A percentile compares a stretch with the other conserved stretches of the same genome.
These are phyloP conservation scores for Didymella segeticola DNA, from an alignment of 2,329 filamentous ascomycete species.

Conservation along the genomic window DNA sequence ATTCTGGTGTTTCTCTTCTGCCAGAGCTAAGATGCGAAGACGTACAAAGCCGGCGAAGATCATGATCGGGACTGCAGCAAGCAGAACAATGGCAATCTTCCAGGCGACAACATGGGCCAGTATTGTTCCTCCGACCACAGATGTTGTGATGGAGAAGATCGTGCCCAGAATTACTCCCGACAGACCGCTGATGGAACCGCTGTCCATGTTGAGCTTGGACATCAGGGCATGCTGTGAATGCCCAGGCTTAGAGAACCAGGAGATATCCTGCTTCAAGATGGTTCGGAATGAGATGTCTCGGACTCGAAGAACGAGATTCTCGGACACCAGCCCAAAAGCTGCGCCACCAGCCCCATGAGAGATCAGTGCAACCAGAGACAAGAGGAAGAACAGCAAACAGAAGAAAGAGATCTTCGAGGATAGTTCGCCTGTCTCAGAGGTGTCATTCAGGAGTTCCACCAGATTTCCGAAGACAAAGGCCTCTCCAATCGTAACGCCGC, in stretches of 20 bases:
- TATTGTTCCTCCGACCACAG: constrained; percentile 56
- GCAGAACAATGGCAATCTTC: constrained; percentile 59
- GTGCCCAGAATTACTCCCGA: constrained; percentile 59
- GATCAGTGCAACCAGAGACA: constrained; percentile 58
- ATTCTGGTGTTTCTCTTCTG: constrained; percentile 68
- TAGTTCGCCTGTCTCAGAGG: constrained; percentile 22
- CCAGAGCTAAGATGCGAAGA: constrained; percentile 59
- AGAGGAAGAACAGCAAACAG: constrained; percentile 60
- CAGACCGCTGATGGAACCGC: constrained; percentile 56
- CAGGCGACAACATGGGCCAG: constrained; percentile 57
- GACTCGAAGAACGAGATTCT: constrained; percentile 54
- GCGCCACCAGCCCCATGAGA: constrained; percentile 54
- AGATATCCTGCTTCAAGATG: constrained; percentile 63
- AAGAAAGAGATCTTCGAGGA: constrained; percentile 50
- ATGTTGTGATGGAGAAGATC: constrained; percentile 57
- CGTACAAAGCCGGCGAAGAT: constrained; percentile 55
- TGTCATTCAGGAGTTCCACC: constrained; percentile 41
- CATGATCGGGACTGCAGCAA: constrained; percentile 58
- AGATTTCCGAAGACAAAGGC: constrained; percentile 40
- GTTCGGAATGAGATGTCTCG: constrained; percentile 57
- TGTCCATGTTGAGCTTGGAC: constrained; percentile 56
- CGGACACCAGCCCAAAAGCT: constrained; percentile 58
- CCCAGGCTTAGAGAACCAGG: constrained; percentile 55
- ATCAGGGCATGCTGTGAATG: constrained; percentile 55
- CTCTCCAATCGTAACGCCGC: constrained; percentile 64